Base-by-base conservation (phyloP, 331 rosid species). In the Quercus tomentella region DNA sequence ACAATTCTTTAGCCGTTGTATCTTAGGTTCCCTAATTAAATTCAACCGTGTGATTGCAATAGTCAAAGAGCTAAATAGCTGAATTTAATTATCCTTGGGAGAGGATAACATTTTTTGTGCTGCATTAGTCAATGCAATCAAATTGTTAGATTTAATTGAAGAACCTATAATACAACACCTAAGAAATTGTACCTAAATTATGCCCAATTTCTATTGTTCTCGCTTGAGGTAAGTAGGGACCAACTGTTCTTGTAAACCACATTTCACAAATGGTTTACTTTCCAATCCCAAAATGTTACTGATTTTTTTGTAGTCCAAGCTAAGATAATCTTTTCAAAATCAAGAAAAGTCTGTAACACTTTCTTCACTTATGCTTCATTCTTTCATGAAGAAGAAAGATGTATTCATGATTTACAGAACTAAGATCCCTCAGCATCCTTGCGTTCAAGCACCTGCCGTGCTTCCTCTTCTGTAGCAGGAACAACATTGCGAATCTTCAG, bases 391-490 rank as follows among this genome's bases (percentile, higher is more conserved):
- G 37, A 20, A 52, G 54, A 43, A 77, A 67, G 56, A 57, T 28
- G 65, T 25, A 56, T 25, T 87, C 68, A 14, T 43, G 86, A 79
- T 54, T 76, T 72, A 71, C 72, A 45, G 76, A 58, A 70, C 35
- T 83, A 73, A 55, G 80, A 74, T 78, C 76, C 67, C 81, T 93
- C 98, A 5, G 89, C 96, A 66, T 91, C 99, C 82, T 89, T 79
- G 72, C 93, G 93, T 70, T 93, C 99, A 43, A 95, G 82, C 54
- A 93, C 91, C 57, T 89, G 89, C 25, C 76, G 62, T 62, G 97
- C 98, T 89, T 95, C 99, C 87, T 89, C 97, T 83, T 91, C 98
- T 4, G 98, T 90, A 15, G 84, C 88, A 11, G 97, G 99, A 84
- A 95, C 98, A 20, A 91, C 97, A 10, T 74, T 86, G 55, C 92